These are phyloP conservation scores for Oidium heveae DNA, from an alignment of 2,329 filamentous ascomycete species.

Conservation along the genomic window DNA sequence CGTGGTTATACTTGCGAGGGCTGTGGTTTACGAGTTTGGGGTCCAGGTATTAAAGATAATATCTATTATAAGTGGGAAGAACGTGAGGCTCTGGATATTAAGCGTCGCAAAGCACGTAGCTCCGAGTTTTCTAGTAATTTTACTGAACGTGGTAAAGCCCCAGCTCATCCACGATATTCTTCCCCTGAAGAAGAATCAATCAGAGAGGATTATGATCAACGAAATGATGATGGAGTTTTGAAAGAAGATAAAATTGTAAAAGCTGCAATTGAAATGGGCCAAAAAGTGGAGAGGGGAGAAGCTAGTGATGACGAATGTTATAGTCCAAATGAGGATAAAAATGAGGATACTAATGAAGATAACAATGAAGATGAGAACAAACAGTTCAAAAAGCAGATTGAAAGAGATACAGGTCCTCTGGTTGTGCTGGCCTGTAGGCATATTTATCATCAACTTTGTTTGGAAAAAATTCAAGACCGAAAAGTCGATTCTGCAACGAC, in stretches of 20 bases:
- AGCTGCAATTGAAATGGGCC: too few relatives aligned
- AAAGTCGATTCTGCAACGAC: constrained; percentile 24
- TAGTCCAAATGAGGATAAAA: background rate
- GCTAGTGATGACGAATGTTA: background rate
- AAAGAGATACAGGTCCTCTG: constrained; percentile 34
- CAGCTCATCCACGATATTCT: constrained; percentile 15
- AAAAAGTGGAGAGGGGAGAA: background rate
- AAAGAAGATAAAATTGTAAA: background rate
- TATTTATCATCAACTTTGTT: constrained; percentile 41
- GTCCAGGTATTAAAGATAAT: constrained; percentile 51
- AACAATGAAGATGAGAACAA: constrained; percentile 13
- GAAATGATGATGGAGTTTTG: constrained; percentile 5
- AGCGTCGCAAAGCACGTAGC: constrained; percentile 15
- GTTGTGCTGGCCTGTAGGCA: constrained; percentile 47
- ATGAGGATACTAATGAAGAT: constrained; percentile 12
- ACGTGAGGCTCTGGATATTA: constrained; percentile 24
- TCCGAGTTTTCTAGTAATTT: constrained; percentile 13
- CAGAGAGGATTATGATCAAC: constrained; percentile 5
- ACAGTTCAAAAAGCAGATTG: constrained; percentile 8
- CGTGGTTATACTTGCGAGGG: constrained; percentile 68
- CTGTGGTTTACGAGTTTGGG: constrained; percentile 67
- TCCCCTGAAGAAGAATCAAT: background rate
- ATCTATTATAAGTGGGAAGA: constrained; percentile 68
- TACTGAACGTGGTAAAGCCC: constrained; percentile 16
- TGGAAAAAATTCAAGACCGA: constrained; percentile 36